Evolutionary conservation across 2,329 filamentous ascomycete species (phyloP).

Genomic region (Fusarium annulatum): DNA sequence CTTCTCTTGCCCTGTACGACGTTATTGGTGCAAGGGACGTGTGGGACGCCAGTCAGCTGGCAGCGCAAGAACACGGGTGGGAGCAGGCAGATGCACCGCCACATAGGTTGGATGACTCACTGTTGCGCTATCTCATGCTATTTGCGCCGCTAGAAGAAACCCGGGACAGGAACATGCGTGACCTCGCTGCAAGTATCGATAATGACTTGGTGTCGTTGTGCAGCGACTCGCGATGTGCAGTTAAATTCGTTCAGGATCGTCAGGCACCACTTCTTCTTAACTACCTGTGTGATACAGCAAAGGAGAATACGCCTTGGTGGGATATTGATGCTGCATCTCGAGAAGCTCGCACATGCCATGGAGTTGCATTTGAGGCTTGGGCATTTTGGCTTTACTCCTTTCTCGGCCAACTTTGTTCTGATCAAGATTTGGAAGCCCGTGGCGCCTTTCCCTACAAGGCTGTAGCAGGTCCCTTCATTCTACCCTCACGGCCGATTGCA

Average conservation of each 20-base stretch:
- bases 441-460: conserved; percentile 44
- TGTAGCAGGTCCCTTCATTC: conserved; percentile 51
- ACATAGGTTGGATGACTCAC: conserved; percentile 46
- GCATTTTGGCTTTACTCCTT: conserved; percentile 57
- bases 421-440: conserved; percentile 48
- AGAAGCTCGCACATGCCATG: conserved; percentile 49
- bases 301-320: conserved; percentile 47
- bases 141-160: conserved; percentile 47
- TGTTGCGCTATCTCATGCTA: conserved; percentile 51
- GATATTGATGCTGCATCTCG: conserved; percentile 45
- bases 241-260: conserved; percentile 48
- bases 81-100: conserved; percentile 41
- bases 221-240: conserved; percentile 47
- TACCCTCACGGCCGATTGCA: conserved; percentile 54
- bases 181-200: conserved; percentile 49
- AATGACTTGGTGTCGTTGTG: conserved; percentile 50
- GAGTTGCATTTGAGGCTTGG: conserved; percentile 53
- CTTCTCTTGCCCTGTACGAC: conserved; percentile 59
- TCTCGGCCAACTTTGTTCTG: conserved; percentile 52
- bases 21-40: conserved; percentile 51
- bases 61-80: conserved; percentile 50
- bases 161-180: conserved; percentile 36
- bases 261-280: conserved; percentile 50
- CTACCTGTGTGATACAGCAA: conserved; percentile 49
- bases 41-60: conserved; percentile 48